Percentiles rank a stretch among this genome's conserved stretches.
Evolutionary conservation across 148 eudicot genomes (phyloP).

Genomic region (Dysphania ambrosioides): DNA sequence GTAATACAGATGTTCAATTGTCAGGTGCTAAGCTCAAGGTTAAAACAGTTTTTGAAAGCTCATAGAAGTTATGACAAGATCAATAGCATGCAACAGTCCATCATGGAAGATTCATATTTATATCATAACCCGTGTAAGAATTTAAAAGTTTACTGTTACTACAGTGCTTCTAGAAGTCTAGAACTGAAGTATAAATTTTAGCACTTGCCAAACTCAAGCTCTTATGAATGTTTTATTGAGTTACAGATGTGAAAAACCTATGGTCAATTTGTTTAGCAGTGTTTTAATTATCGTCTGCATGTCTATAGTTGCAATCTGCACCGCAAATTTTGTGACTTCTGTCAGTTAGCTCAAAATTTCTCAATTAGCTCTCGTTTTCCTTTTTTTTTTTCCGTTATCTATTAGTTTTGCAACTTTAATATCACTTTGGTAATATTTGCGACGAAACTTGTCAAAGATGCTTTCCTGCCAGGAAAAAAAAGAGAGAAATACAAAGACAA

Average conservation of each 20-base stretch:
- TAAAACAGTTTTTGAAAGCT: slow-evolving; percentile 7
- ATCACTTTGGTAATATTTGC: no score
- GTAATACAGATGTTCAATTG: not conserved
- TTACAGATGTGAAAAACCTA: not conserved
- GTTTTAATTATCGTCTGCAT: not conserved
- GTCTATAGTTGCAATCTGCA: not conserved
- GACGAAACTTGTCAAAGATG: no score
- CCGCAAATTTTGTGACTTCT: no score
- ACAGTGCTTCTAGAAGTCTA: not conserved
- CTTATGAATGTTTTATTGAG: not conserved
- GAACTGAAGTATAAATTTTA: not conserved
- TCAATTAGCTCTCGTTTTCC: not conserved
- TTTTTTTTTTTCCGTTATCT: no score
- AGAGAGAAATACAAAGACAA: no score
- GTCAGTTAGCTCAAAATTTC: not conserved
- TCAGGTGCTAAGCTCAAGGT: not conserved
- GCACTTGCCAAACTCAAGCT: slow-evolving; percentile 1
- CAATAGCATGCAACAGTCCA: slow-evolving; percentile 12
- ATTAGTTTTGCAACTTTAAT: no score
- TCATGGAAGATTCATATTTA: not conserved
- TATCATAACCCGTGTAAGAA: not conserved
- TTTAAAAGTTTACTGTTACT: slow-evolving; percentile 5
- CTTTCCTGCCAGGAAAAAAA: no score
- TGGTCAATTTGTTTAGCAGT: not conserved
- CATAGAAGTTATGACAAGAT: not conserved